Evolutionary conservation across 2,329 filamentous ascomycete genomes (phyloP), one percentile per base, ranked within the genome.

Genomic region (Metarhizium robertsii): DNA sequence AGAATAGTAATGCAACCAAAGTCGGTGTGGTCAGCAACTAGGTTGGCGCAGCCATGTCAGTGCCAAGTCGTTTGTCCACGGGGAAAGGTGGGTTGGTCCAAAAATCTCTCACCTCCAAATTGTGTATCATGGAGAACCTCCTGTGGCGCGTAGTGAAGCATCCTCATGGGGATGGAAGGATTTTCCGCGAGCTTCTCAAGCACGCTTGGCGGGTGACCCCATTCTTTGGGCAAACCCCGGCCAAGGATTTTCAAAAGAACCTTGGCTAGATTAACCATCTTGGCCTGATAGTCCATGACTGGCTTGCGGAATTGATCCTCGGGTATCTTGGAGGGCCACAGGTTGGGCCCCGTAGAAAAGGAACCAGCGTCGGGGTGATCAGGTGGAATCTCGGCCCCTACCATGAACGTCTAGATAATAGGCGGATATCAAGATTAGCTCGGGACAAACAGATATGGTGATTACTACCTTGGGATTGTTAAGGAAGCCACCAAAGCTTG

Each of bases 11-110:
- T 57, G 45, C 61, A 58, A 7, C 66, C 63, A 45, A 68, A 67
- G 53, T 67, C 65, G 34, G 65, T 67, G 54, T 67, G 65, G 54
- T 63, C 65, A 29, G 62, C 65, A 46, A 66, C 65, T 65, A 30
- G 13, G 32, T 32, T 14, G 20, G 10, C 6, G 18, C 16, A 8
- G 3, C 18, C 7, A 20, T 14, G 4, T 16, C 38, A 13, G 38
- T 11, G 13, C 38, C 5, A 5, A 5, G 38, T 5, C 38, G 14
- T 16, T 16, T 40, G 14, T 13, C 38, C 13, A 25, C 10, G 25
- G 5, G 45, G 16, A 46, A 1, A 11, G 30, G 1, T 6, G 3
- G 20, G 2, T 8, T n/a, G n/a, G n/a, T n/a, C n/a, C n/a, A 36
- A 18, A 13, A n/a, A 3, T 16, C 1, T 14, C 47, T 53, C 50